These are phyloP conservation scores for Verruconis gallopava DNA, from an alignment of 2,329 filamentous ascomycete genomes.

Conservation along the genomic window DNA sequence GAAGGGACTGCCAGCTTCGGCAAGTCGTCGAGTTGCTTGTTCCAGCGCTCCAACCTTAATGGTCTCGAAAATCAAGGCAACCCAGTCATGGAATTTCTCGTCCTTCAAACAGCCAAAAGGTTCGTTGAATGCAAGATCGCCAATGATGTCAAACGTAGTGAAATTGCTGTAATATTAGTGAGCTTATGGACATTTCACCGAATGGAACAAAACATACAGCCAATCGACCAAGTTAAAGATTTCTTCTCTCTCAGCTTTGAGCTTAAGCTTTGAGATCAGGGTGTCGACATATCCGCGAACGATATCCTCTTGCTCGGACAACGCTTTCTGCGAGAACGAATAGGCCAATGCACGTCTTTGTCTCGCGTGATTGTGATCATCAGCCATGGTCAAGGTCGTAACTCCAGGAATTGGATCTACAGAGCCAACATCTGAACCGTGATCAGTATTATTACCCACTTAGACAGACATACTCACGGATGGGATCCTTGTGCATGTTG, in stretches of 20 bases:
- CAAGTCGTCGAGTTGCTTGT: constrained; percentile 16
- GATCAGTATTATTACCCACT: constrained; percentile 18
- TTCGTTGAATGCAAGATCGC: constrained; percentile 20
- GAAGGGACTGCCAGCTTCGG: constrained; percentile 28
- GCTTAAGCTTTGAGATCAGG: constrained; percentile 15
- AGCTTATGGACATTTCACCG: background rate
- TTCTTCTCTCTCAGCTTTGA: constrained; percentile 23
- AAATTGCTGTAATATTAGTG: constrained; percentile 6
- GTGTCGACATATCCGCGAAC: constrained; percentile 21
- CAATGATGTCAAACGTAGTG: constrained; percentile 16
- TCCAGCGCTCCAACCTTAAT: constrained; percentile 18
- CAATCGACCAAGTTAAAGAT: constrained; percentile 22
- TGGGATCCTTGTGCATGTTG: constrained; percentile 16
- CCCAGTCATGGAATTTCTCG: constrained; percentile 17
- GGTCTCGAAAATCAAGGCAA: constrained; percentile 21
- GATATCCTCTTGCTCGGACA: constrained; percentile 20
- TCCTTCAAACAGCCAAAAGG: constrained; percentile 17
- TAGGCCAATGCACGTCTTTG: constrained; percentile 14
- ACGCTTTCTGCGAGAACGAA: constrained; percentile 16
- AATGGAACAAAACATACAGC: constrained; percentile 9
- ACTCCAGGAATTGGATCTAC: constrained; percentile 24
- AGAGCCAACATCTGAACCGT: constrained; percentile 23
- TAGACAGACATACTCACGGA: background rate
- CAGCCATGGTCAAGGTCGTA: constrained; percentile 24
- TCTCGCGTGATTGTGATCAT: constrained; percentile 19